phyloP scores from a whole-genome alignment of 352 stramenopile genomes.

The Pythium dissimile region DNA sequence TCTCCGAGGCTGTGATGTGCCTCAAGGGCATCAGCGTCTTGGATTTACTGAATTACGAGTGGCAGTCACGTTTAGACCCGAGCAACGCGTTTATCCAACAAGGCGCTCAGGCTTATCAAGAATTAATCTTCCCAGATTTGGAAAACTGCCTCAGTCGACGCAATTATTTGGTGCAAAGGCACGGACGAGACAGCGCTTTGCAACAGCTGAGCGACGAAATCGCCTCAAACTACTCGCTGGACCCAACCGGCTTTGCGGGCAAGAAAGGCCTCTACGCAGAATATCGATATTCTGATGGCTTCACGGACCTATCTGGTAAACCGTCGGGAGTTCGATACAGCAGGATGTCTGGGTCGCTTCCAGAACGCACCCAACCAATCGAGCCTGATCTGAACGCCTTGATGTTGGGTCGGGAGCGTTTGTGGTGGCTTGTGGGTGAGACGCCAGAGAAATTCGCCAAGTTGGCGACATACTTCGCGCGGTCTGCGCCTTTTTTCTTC shows the following conservation, averaged over 20 bases:
- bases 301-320: slow-evolving; percentile 21
- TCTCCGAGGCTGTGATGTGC: slow-evolving; percentile 19
- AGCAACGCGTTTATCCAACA: slow-evolving; percentile 12
- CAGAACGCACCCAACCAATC: slow-evolving; percentile 15
- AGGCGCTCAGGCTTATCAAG: slow-evolving; percentile 7
- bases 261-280: slow-evolving; percentile 15
- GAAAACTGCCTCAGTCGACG: slow-evolving; percentile 13
- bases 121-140: slow-evolving; percentile 15
- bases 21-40: slow-evolving; percentile 23
- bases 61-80: slow-evolving; percentile 7
- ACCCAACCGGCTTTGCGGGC: slow-evolving; percentile 10
- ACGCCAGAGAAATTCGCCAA: slow-evolving; percentile 2
- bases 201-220: slow-evolving; percentile 12
- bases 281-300: slow-evolving; percentile 14
- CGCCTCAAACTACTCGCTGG: slow-evolving; percentile 14
- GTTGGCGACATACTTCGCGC: background rate
- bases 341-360: slow-evolving; percentile 17
- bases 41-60: slow-evolving; percentile 23
- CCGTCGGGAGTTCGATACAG: slow-evolving; percentile 18
- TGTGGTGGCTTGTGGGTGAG: slow-evolving; percentile 16
- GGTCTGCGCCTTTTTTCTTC: slow-evolving; percentile 10
- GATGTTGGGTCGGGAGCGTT: slow-evolving; percentile 7
- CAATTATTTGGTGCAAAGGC: background rate
- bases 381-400: slow-evolving; percentile 19
- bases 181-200: slow-evolving; percentile 13